Conservation (phyloP, 2,329 filamentous ascomycete species). For the Plectosphaerella sp. region DNA sequence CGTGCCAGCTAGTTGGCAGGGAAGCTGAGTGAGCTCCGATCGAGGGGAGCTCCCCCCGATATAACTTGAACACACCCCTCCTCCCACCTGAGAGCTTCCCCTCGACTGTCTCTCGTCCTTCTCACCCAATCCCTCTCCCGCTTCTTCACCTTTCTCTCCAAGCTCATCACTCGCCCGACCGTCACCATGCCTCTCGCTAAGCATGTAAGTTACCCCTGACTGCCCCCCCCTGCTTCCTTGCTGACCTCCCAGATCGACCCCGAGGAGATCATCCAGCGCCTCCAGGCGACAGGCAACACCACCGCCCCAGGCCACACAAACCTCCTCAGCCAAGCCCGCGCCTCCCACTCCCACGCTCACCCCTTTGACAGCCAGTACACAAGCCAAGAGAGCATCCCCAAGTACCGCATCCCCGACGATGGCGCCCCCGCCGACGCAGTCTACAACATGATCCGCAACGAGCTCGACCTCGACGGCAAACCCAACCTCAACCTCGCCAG, state of each 20-base stretch:
- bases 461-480: constrained; percentile 59
- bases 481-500: constrained; percentile 66
- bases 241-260: constrained; percentile 39
- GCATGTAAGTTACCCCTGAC: constrained; percentile 5
- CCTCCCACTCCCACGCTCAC: constrained; percentile 51
- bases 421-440: constrained; percentile 59
- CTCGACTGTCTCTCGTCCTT: not conserved
- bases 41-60: not conserved
- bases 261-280: constrained; percentile 48
- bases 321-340: constrained; percentile 32
- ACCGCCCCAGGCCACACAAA: constrained; percentile 24
- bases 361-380: constrained; percentile 56
- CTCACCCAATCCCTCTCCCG: constrained; percentile 16
- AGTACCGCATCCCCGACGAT: constrained; percentile 53
- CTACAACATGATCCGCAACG: constrained; percentile 60
- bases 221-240: not conserved
- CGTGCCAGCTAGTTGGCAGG: not conserved
- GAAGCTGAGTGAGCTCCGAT: not conserved
- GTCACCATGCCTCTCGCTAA: constrained; percentile 10
- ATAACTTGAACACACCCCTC: not conserved
- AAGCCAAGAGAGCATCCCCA: constrained; percentile 46
- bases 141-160: not conserved
- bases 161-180: not conserved
- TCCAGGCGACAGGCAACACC: constrained; percentile 39
- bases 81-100: not conserved